Evolutionary conservation across 1,139 yeast genomes (phyloP).

Genomic region (Hyphopichia burtonii): DNA sequence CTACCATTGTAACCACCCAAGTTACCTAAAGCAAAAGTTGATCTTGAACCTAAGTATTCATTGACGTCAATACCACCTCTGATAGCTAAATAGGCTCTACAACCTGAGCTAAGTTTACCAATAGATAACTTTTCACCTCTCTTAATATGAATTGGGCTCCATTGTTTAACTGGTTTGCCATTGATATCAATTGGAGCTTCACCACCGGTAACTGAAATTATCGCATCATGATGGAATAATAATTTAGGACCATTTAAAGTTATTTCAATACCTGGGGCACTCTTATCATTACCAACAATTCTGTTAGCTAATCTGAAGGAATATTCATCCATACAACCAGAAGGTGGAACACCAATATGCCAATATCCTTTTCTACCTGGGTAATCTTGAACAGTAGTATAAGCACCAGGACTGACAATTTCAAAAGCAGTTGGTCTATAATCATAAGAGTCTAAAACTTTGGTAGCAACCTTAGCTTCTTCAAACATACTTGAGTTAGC

Average conservation of each 20-base stretch:
- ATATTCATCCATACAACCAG: constrained; percentile 96
- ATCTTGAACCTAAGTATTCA: constrained; percentile 91
- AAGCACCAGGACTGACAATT: constrained; percentile 83
- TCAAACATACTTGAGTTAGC: constrained; percentile 83
- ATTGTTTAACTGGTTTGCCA: constrained; percentile 50
- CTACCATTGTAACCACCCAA: constrained; percentile 96
- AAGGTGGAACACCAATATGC: constrained; percentile 95
- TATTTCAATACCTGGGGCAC: constrained; percentile 87
- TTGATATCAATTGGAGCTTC: constrained; percentile 64
- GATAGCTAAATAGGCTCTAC: constrained; percentile 86
- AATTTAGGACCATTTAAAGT: constrained; percentile 86
- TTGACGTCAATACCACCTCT: constrained; percentile 94
- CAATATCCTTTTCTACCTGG: constrained; percentile 91
- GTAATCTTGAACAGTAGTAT: constrained; percentile 92
- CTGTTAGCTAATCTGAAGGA: constrained; percentile 87
- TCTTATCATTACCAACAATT: constrained; percentile 79
- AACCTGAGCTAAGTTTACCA: constrained; percentile 79
- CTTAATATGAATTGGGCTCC: constrained; percentile 67
- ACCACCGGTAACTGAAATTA: constrained; percentile 88
- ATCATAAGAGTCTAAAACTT: constrained; percentile 77
- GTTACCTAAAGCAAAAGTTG: constrained; percentile 92
- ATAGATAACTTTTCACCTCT: constrained; percentile 77
- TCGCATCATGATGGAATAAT: constrained; percentile 75
- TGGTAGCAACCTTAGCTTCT: constrained; percentile 80
- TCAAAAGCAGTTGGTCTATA: constrained; percentile 85